Conservation (phyloP, 768 basidiomycete genomes). For the Suillus clintonianus region DNA sequence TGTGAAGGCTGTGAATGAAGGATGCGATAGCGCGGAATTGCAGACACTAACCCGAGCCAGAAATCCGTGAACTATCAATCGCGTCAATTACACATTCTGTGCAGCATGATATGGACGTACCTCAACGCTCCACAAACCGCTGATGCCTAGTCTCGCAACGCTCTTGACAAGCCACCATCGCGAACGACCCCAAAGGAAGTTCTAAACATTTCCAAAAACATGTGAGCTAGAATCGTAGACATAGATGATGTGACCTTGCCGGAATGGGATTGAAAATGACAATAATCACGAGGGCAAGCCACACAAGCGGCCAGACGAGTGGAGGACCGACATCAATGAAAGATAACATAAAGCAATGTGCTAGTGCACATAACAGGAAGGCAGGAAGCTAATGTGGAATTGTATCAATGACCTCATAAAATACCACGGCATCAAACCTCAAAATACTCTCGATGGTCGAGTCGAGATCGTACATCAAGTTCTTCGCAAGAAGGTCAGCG, state of each 20-base stretch:
- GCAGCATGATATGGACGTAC: constrained; percentile 36
- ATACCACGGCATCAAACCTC: constrained; percentile 44
- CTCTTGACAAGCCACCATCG: constrained; percentile 82
- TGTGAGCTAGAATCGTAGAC: background rate
- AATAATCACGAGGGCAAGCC: constrained; percentile 64
- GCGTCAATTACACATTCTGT: constrained; percentile 9
- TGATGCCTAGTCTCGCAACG: constrained; percentile 60
- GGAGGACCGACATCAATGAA: constrained; percentile 72
- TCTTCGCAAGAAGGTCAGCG: constrained; percentile 41
- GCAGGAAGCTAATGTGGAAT: constrained; percentile 62
- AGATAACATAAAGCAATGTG: constrained; percentile 84
- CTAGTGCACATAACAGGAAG: constrained; percentile 73
- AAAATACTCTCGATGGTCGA: constrained; percentile 80
- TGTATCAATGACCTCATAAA: constrained; percentile 4
- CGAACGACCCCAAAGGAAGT: constrained; percentile 33
- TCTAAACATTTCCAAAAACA: constrained; percentile 38
- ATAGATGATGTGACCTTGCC: constrained; percentile 28
- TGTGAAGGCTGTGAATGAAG: constrained; percentile 28
- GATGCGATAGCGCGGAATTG: background rate
- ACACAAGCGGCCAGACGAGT: constrained; percentile 77
- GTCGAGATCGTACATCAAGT: constrained; percentile 64
- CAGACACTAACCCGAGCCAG: constrained; percentile 74
- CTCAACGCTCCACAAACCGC: constrained; percentile 77
- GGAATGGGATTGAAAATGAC: constrained; percentile 79
- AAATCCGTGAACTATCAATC: constrained; percentile 72